Conservation (phyloP, 805 yeast species). For the Ogataea pini region DNA sequence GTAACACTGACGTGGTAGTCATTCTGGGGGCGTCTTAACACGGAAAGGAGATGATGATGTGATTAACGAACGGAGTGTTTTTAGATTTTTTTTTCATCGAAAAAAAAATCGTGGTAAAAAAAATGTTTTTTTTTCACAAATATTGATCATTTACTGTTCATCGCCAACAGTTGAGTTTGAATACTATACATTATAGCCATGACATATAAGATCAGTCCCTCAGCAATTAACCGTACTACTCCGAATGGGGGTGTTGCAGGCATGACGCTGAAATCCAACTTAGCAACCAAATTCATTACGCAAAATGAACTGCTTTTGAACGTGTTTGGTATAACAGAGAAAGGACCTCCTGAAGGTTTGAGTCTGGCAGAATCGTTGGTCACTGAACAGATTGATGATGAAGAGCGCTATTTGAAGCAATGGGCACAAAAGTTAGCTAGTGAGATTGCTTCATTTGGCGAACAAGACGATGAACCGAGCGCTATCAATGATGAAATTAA, state of each 20-base stretch:
- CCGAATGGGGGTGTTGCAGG: constrained; percentile 27
- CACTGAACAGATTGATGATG: constrained; percentile 20
- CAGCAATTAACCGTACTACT: constrained; percentile 29
- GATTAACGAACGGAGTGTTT: background rate
- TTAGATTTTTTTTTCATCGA: constrained; percentile 1
- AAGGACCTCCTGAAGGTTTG: constrained; percentile 18
- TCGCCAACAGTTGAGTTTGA: background rate
- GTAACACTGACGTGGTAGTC: constrained; percentile 18
- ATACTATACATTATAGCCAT: constrained; percentile 5
- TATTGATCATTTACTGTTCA: background rate
- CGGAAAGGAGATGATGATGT: background rate
- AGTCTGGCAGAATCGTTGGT: constrained; percentile 23
- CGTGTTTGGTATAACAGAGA: constrained; percentile 19
- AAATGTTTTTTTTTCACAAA: background rate
- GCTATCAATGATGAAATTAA: constrained; percentile 14
- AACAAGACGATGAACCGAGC: background rate
- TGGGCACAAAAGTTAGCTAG: constrained; percentile 20
- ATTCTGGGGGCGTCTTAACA: constrained; percentile 13
- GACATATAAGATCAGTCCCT: constrained; percentile 23
- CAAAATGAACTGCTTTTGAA: constrained; percentile 34
- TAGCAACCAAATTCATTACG: constrained; percentile 36
- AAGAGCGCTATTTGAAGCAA: constrained; percentile 15
- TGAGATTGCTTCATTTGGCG: constrained; percentile 7
- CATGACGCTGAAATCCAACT: constrained; percentile 35
- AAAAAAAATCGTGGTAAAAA: background rate